Conservation (phyloP, 305 asterid species). For the Euphrasia arctica region DNA sequence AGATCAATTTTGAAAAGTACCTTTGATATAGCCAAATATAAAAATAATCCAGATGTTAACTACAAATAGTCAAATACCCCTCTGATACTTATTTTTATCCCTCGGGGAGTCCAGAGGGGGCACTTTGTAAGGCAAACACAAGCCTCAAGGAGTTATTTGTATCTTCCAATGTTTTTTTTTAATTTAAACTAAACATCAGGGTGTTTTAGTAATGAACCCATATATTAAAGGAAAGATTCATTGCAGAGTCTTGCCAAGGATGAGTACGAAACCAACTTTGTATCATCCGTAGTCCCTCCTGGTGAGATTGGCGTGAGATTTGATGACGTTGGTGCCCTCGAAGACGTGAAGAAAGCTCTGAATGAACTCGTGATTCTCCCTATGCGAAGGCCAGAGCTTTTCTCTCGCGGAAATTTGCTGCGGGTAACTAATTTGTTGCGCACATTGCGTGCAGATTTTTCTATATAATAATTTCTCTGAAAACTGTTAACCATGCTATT, state of each 20-base stretch:
- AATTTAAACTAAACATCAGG: neutral
- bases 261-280: slow-evolving; percentile 94
- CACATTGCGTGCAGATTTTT: slow-evolving; percentile 4
- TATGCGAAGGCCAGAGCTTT: slow-evolving; percentile 98
- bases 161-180: neutral
- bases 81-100: neutral
- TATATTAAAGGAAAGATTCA: slow-evolving; percentile 8
- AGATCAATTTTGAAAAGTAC: neutral
- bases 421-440: slow-evolving; percentile 52
- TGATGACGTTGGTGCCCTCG: slow-evolving; percentile 98
- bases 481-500: slow-evolving; percentile 16
- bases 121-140: neutral
- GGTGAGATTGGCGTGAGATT: slow-evolving; percentile 95
- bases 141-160: neutral
- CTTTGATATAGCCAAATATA: neutral
- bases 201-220: neutral
- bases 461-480: slow-evolving; percentile 16
- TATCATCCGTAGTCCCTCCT: slow-evolving; percentile 95
- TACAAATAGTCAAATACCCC: neutral
- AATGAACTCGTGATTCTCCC: slow-evolving; percentile 97
- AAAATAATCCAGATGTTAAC: too few species aligned
- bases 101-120: neutral
- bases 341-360: slow-evolving; percentile 85
- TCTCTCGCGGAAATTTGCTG: slow-evolving; percentile 88
- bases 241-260: slow-evolving; percentile 92